phyloP scores from a whole-genome alignment of 2,329 filamentous ascomycete species.

The Coleophoma cylindrospora region DNA sequence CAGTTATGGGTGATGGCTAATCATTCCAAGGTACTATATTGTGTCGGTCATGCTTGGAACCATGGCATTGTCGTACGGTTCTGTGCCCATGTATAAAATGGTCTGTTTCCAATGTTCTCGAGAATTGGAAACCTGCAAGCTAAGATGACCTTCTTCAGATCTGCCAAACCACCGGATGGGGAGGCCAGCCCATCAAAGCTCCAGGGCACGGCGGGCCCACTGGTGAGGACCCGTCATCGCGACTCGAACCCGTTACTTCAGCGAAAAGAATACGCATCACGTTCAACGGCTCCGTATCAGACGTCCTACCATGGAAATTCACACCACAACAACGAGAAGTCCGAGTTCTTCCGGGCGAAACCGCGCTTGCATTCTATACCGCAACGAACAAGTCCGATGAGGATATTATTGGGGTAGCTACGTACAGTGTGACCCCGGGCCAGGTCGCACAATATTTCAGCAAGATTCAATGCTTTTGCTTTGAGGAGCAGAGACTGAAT shows the following conservation, averaged over 20 bases:
- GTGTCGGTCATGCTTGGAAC: conserved; percentile 75
- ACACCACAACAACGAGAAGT: conserved; percentile 95
- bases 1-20: background rate
- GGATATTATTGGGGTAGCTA: conserved; percentile 97
- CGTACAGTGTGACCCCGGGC: conserved; percentile 92
- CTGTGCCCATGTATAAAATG: conserved; percentile 85
- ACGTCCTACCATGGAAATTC: conserved; percentile 96
- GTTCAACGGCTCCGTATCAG: conserved; percentile 92
- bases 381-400: conserved; percentile 85
- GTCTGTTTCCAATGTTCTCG: conserved; percentile 34
- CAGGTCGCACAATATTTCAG: conserved; percentile 97
- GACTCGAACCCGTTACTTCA: conserved; percentile 74
- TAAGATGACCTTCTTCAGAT: conserved; percentile 44
- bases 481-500: conserved; percentile 91
- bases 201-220: conserved; percentile 56
- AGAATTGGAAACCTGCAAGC: background rate
- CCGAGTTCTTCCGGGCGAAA: conserved; percentile 90
- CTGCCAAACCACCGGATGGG: conserved; percentile 84
- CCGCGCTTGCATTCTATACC: conserved; percentile 94
- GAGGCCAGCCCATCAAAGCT: conserved; percentile 85
- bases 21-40: conserved; percentile 59
- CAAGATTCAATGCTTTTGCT: conserved; percentile 99
- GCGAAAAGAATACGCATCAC: conserved; percentile 88
- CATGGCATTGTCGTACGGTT: conserved; percentile 75
- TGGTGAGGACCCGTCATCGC: conserved; percentile 62